These are phyloP conservation scores for Fusarium cicatricum DNA, from an alignment of 2,329 filamentous ascomycete genomes.

Conservation along the genomic window DNA sequence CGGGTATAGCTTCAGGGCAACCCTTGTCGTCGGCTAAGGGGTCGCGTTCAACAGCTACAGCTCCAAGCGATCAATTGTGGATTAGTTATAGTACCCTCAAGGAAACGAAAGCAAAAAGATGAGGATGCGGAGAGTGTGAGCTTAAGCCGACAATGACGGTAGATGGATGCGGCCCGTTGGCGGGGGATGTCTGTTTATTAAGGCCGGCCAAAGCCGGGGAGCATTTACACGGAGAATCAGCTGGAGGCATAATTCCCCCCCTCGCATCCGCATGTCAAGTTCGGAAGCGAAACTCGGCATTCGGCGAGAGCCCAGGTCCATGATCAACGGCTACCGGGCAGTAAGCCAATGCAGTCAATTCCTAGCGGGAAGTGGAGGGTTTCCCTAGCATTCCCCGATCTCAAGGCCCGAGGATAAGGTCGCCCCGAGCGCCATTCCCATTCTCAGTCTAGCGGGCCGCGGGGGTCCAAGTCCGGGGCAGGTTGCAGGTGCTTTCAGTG, in stretches of 20 bases:
- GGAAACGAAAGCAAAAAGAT: background rate
- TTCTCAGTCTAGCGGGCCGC: slow-evolving; percentile 18
- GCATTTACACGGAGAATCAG: background rate
- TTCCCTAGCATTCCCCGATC: slow-evolving; percentile 11
- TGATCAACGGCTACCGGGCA: slow-evolving; percentile 24
- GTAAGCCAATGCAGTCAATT: background rate
- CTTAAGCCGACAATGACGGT: slow-evolving; percentile 28
- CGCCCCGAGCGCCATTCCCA: background rate
- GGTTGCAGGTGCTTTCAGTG: background rate
- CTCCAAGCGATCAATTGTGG: slow-evolving; percentile 13
- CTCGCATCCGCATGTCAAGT: slow-evolving; percentile 19
- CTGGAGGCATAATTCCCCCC: slow-evolving; percentile 2
- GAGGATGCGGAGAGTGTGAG: background rate
- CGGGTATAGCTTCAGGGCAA: slow-evolving; percentile 17
- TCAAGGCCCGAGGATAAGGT: slow-evolving; percentile 27
- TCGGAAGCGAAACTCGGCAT: slow-evolving; percentile 42
- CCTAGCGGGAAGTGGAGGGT: slow-evolving; percentile 15
- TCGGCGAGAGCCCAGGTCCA: slow-evolving; percentile 10
- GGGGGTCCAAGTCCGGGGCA: slow-evolving; percentile 38
- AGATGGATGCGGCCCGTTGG: slow-evolving; percentile 32
- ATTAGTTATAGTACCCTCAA: background rate
- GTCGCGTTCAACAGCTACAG: slow-evolving; percentile 17
- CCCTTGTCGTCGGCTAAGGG: slow-evolving; percentile 7
- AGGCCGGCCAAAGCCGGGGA: slow-evolving; percentile 31
- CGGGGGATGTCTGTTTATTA: slow-evolving; percentile 37